phyloP scores from a whole-genome alignment of 2,329 filamentous ascomycete species.

The Clonostachys rhizophaga region DNA sequence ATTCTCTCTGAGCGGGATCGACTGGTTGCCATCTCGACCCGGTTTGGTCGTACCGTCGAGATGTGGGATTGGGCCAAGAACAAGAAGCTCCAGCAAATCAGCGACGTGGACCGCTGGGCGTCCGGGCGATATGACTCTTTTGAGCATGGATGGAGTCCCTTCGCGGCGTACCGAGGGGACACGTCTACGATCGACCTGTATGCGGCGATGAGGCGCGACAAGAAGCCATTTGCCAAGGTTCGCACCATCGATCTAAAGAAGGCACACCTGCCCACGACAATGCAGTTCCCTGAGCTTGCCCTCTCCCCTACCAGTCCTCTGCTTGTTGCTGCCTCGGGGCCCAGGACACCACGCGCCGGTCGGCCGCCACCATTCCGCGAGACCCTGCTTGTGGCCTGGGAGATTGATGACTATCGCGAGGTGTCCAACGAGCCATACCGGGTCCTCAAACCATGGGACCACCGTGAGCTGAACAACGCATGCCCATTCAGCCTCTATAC shows the following conservation, averaged over 20 bases:
- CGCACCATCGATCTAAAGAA: slow-evolving; percentile 25
- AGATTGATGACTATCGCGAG: slow-evolving; percentile 19
- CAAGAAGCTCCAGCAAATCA: slow-evolving; percentile 30
- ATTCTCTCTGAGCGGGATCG: slow-evolving; percentile 31
- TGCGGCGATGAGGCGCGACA: slow-evolving; percentile 15
- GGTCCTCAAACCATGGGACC: slow-evolving; percentile 27
- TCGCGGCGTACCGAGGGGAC: slow-evolving; percentile 27
- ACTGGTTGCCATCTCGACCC: slow-evolving; percentile 28
- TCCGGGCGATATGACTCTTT: slow-evolving; percentile 25
- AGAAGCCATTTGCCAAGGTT: slow-evolving; percentile 28
- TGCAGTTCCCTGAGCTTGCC: slow-evolving; percentile 31
- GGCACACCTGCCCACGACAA: slow-evolving; percentile 26
- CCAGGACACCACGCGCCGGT: slow-evolving; percentile 27
- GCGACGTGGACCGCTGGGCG: slow-evolving; percentile 29
- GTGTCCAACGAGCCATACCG: slow-evolving; percentile 23
- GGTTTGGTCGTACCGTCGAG: slow-evolving; percentile 30
- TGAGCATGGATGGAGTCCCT: slow-evolving; percentile 21
- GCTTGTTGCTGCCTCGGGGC: slow-evolving; percentile 28
- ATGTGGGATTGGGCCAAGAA: slow-evolving; percentile 32
- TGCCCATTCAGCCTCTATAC: slow-evolving; percentile 27
- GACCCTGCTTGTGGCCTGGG: slow-evolving; percentile 31
- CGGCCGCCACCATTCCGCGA: slow-evolving; percentile 28
- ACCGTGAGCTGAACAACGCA: slow-evolving; percentile 30
- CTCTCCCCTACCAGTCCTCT: slow-evolving; percentile 30
- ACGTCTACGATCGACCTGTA: slow-evolving; percentile 24